Evolutionary conservation across 2,329 filamentous ascomycete species (phyloP).

Genomic region (Magnaporthiopsis incrustans): DNA sequence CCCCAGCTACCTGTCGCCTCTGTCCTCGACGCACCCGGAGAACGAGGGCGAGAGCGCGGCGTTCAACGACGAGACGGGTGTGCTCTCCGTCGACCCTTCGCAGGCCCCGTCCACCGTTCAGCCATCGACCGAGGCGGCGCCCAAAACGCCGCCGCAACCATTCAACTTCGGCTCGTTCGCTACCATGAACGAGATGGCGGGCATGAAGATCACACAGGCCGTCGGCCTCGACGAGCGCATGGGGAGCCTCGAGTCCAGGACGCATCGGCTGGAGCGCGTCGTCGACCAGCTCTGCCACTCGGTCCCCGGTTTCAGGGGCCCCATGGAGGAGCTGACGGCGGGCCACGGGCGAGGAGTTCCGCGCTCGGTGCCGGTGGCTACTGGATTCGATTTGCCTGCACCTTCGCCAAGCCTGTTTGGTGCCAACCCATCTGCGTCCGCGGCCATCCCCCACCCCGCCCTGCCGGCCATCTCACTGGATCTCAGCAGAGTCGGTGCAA

Average conservation of each 20-base stretch:
- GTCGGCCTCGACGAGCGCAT: slow-evolving; percentile 47
- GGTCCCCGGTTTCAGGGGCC: slow-evolving; percentile 29
- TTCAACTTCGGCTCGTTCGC: slow-evolving; percentile 43
- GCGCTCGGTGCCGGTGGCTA: slow-evolving; percentile 16
- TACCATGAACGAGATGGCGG: slow-evolving; percentile 37
- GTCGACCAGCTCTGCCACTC: slow-evolving; percentile 42
- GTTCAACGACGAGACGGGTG: slow-evolving; percentile 24
- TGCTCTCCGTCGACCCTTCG: slow-evolving; percentile 8
- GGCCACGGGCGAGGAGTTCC: slow-evolving; percentile 13
- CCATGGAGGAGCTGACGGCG: slow-evolving; percentile 19
- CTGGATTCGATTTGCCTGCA: not conserved
- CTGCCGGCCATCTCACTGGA: slow-evolving; percentile 20
- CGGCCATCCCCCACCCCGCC: not conserved
- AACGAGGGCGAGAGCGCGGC: slow-evolving; percentile 15
- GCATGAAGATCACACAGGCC: slow-evolving; percentile 51
- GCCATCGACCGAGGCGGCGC: slow-evolving; percentile 13
- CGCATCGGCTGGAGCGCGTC: slow-evolving; percentile 45
- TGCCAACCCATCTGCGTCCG: not conserved
- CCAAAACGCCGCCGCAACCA: slow-evolving; percentile 36
- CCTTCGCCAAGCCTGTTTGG: not conserved
- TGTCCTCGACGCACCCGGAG: slow-evolving; percentile 29
- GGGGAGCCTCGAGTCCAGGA: slow-evolving; percentile 39
- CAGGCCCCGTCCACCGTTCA: slow-evolving; percentile 2
- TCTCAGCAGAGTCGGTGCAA: slow-evolving; percentile 10
- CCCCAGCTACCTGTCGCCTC: slow-evolving; percentile 38